phyloP scores from a whole-genome alignment of 164 flowering plant genomes.

The Berberis vulgaris region DNA sequence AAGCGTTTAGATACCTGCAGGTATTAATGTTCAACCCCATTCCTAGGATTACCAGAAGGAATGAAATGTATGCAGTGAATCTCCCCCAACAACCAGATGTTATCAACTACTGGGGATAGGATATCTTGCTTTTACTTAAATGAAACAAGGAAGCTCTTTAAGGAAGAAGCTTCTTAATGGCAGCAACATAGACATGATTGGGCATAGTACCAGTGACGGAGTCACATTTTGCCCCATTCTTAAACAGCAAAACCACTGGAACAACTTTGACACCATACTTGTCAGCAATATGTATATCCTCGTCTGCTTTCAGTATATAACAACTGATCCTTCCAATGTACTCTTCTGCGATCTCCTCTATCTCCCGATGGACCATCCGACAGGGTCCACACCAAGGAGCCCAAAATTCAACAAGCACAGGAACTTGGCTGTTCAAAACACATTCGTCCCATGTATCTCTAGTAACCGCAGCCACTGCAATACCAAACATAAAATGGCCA shows the following conservation, averaged over 20 bases:
- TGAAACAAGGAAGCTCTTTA: too few relatives aligned
- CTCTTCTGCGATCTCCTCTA: conserved; percentile 70
- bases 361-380: conserved; percentile 72
- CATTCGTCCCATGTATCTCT: conserved; percentile 57
- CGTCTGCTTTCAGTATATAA: conserved; percentile 58
- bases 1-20: too few relatives aligned
- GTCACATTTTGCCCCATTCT: conserved; percentile 58
- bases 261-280: conserved; percentile 68
- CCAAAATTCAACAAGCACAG: conserved; percentile 80
- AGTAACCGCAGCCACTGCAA: conserved; percentile 60
- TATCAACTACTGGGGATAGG: too few relatives aligned
- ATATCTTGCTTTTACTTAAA: too few relatives aligned
- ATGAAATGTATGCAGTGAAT: too few relatives aligned
- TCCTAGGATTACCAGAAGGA: too few relatives aligned
- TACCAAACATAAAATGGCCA: too few relatives aligned
- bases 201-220: conserved; percentile 81
- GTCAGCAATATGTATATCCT: conserved; percentile 42
- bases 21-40: too few relatives aligned
- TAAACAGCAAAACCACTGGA: conserved; percentile 77
- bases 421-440: conserved; percentile 47
- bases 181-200: conserved; percentile 60
- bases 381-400: conserved; percentile 22
- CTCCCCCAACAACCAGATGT: too few relatives aligned
- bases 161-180: conserved; percentile 55
- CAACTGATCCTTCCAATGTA: conserved; percentile 58